Evolutionary conservation across 2,329 filamentous ascomycete genomes (phyloP).

Genomic region (Fusarium setosum): DNA sequence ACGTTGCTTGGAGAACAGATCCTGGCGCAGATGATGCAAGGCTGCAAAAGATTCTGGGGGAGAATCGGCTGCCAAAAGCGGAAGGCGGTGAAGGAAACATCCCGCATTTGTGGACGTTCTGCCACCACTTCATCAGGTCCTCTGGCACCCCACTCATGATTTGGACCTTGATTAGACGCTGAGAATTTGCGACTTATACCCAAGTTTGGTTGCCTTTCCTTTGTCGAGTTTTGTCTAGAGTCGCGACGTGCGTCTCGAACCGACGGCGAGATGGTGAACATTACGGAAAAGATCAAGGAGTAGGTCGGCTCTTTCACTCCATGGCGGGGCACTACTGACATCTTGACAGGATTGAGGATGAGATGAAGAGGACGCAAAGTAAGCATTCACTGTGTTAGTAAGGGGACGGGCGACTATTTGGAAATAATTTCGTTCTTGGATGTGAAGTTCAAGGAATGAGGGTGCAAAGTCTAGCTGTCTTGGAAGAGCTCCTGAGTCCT

Average conservation of each 20-base stretch:
- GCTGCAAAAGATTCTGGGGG: constrained; percentile 41
- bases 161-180: constrained; percentile 29
- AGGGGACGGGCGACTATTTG: background rate
- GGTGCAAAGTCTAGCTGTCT: no score
- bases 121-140: constrained; percentile 42
- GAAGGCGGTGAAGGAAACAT: constrained; percentile 45
- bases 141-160: constrained; percentile 45
- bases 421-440: no score
- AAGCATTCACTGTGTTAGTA: constrained; percentile 50
- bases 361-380: constrained; percentile 99
- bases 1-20: constrained; percentile 34
- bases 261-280: constrained; percentile 87
- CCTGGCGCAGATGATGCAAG: constrained; percentile 39
- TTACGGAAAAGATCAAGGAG: constrained; percentile 99
- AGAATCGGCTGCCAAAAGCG: constrained; percentile 17
- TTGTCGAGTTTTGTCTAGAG: constrained; percentile 24
- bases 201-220: constrained; percentile 12
- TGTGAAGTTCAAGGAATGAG: no score
- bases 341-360: constrained; percentile 90
- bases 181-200: constrained; percentile 23
- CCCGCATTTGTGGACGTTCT: constrained; percentile 40
- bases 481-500: background rate
- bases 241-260: constrained; percentile 40
- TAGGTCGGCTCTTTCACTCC: constrained; percentile 56
- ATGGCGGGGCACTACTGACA: constrained; percentile 37